Conservation (phyloP, 208 protist genomes). For the Wallacemonas sp. region DNA sequence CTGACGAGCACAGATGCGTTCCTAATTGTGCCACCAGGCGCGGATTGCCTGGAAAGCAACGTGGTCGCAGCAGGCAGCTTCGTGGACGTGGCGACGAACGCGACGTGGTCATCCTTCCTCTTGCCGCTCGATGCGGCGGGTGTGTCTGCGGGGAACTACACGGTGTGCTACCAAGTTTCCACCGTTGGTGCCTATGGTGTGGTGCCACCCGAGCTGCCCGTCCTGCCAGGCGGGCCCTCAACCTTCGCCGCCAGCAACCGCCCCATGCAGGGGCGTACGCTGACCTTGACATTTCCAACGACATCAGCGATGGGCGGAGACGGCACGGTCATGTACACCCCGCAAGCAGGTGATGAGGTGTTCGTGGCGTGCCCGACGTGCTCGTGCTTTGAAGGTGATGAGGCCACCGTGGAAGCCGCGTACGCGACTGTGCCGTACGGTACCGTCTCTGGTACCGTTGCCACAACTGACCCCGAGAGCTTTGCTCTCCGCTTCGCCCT, state of each 20-base stretch:
- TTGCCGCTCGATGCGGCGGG: slow-evolving; percentile 36
- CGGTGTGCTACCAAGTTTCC: slow-evolving; percentile 75
- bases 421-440: slow-evolving; percentile 72
- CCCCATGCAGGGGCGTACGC: slow-evolving; percentile 82
- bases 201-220: slow-evolving; percentile 42
- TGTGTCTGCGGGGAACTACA: slow-evolving; percentile 44
- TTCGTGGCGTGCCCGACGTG: slow-evolving; percentile 69
- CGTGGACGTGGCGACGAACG: slow-evolving; percentile 23
- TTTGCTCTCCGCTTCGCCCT: slow-evolving; percentile 75
- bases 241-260: slow-evolving; percentile 67
- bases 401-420: slow-evolving; percentile 3
- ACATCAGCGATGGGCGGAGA: no score
- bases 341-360: slow-evolving; percentile 43
- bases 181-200: slow-evolving; percentile 51
- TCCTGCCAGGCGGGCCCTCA: slow-evolving; percentile 59
- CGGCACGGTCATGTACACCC: slow-evolving; percentile 27
- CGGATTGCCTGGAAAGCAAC: slow-evolving; percentile 43
- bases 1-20: slow-evolving; percentile 57
- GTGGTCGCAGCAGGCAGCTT: slow-evolving; percentile 52
- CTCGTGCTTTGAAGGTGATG: slow-evolving; percentile 68
- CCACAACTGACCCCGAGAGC: not conserved
- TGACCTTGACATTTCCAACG: slow-evolving; percentile 45
- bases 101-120: slow-evolving; percentile 35
- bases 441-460: slow-evolving; percentile 25
- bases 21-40: slow-evolving; percentile 56